These are phyloP conservation scores for Ceratobasidium sp. DNA, from an alignment of 1,284 basidiomycete species.

Conservation along the genomic window DNA sequence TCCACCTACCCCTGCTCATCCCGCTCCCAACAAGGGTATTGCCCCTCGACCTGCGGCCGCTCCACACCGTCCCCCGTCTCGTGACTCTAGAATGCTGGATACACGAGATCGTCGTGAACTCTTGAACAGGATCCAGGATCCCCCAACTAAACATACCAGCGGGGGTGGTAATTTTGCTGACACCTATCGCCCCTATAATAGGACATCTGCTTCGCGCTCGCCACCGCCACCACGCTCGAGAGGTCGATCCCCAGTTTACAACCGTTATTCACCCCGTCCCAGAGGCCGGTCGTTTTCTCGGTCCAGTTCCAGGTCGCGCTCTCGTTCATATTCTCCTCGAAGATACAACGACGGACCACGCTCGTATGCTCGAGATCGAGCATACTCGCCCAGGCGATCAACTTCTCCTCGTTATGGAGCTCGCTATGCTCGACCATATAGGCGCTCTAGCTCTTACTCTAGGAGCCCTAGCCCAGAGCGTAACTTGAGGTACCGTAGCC, in stretches of 20 bases:
- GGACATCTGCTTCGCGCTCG: neutral
- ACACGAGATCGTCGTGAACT: conserved; percentile 3
- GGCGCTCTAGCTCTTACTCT: neutral
- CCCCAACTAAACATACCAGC: neutral
- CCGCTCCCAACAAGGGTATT: neutral
- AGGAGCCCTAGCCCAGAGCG: conserved; percentile 1
- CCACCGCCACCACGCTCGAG: neutral
- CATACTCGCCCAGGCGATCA: conserved; percentile 1
- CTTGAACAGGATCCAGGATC: neutral
- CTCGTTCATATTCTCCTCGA: neutral
- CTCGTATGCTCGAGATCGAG: neutral
- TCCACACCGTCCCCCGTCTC: neutral
- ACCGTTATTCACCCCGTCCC: neutral
- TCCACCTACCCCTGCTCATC: neutral
- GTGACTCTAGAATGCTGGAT: conserved; percentile 1
- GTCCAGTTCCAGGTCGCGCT: neutral
- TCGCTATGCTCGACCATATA: too few species aligned
- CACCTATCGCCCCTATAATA: neutral
- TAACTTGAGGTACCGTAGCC: neutral
- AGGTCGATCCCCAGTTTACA: neutral
- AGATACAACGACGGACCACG: neutral
- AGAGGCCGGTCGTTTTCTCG: neutral
- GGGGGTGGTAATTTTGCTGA: neutral
- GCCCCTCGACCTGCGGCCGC: neutral
- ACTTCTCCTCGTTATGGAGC: neutral